These are phyloP conservation scores for Chalciporus sp. DNA, from an alignment of 1,284 basidiomycete species.

Conservation along the genomic window DNA sequence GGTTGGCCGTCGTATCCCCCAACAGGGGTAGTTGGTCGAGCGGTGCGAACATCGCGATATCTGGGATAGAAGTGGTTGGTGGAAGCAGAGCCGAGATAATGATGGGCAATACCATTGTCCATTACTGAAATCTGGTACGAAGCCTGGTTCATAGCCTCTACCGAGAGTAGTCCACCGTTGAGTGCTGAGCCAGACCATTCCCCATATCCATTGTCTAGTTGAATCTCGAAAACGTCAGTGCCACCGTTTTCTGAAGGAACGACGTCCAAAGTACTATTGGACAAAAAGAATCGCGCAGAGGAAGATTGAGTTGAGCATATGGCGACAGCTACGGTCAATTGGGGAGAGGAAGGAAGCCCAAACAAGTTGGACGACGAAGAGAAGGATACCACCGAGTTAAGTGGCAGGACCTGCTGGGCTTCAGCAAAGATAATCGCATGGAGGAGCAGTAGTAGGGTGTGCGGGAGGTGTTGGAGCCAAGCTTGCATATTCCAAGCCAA, in stretches of 20 bases:
- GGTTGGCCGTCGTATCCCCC: conserved; percentile 77
- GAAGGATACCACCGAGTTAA: conserved; percentile 40
- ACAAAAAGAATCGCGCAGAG: conserved; percentile 54
- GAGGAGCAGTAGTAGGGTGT: conserved; percentile 28
- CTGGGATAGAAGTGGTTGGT: conserved; percentile 2
- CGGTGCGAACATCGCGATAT: conserved; percentile 43
- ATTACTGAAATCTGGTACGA: conserved; percentile 64
- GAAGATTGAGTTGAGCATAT: conserved; percentile 47
- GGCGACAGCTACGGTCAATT: conserved; percentile 59
- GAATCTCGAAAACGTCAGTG: conserved; percentile 52
- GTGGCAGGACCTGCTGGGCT: conserved; percentile 34
- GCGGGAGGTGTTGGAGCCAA: neutral
- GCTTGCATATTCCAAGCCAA: neutral
- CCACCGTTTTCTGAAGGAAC: conserved; percentile 45
- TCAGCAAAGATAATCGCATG: conserved; percentile 38
- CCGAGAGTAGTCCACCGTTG: conserved; percentile 51
- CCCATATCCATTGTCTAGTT: conserved; percentile 53
- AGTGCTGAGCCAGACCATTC: conserved; percentile 53
- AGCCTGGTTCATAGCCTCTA: conserved; percentile 42
- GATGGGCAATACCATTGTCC: conserved; percentile 45
- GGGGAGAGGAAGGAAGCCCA: conserved; percentile 41
- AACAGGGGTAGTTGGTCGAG: conserved; percentile 55
- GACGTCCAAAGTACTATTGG: conserved; percentile 50
- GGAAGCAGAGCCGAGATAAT: neutral
- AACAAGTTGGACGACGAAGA: conserved; percentile 35